phyloP scores from a whole-genome alignment of 129 eudicot genomes.

The Helianthus tuberosus region DNA sequence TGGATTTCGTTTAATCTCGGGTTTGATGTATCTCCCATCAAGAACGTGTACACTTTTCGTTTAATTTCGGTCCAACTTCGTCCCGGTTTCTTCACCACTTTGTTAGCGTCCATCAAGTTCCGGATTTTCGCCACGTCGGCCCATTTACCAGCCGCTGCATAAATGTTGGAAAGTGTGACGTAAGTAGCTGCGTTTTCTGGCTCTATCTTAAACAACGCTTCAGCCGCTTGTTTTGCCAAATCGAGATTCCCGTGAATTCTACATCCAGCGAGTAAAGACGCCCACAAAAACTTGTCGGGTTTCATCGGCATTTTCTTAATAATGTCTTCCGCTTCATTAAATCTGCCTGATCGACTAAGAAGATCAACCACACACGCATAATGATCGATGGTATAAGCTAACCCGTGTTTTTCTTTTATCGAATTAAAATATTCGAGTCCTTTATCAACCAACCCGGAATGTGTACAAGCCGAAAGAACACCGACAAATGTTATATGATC shows the following conservation, averaged over 20 bases:
- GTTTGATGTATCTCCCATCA: conserved; percentile 62
- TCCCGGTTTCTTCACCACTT: conserved; percentile 59
- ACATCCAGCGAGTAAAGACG: conserved; percentile 68
- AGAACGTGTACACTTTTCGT: conserved; percentile 46
- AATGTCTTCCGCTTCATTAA: conserved; percentile 59
- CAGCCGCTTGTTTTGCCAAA: conserved; percentile 53
- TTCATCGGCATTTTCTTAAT: conserved; percentile 56
- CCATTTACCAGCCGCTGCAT: conserved; percentile 68
- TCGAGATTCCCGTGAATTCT: conserved; percentile 56
- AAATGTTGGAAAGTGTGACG: conserved; percentile 65
- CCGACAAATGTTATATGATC: conserved; percentile 22
- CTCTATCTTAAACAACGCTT: conserved; percentile 55
- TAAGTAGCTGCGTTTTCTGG: conserved; percentile 72
- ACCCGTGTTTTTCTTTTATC: conserved; percentile 46
- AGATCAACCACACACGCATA: conserved; percentile 70
- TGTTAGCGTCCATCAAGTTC: conserved; percentile 45
- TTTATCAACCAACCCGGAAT: conserved; percentile 22
- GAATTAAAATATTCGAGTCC: conserved; percentile 52
- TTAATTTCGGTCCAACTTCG: conserved; percentile 61
- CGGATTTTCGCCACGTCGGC: conserved; percentile 57
- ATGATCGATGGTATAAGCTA: conserved; percentile 52
- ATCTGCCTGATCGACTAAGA: conserved; percentile 62
- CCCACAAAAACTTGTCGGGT: conserved; percentile 61
- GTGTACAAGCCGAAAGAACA: conserved; percentile 21
- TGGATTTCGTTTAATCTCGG: conserved; percentile 47